Base-by-base conservation (phyloP, 768 basidiomycete species). In the Trametes elegans region DNA sequence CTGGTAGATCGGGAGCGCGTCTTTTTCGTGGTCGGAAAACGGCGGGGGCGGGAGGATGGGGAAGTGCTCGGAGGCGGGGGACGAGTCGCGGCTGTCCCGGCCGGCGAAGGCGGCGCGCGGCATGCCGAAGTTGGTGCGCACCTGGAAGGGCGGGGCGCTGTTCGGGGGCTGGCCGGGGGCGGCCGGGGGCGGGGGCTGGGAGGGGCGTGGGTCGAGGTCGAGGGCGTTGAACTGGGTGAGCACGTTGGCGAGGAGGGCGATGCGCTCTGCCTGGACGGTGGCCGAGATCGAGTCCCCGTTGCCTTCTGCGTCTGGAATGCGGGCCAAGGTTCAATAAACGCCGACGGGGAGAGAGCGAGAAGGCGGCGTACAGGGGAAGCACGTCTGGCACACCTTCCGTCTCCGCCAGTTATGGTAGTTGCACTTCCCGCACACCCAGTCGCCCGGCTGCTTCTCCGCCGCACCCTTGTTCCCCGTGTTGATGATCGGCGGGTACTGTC, bases 391-490 rank as follows among this genome's bases (percentile, higher is more conserved):
- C 55, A 93, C 91, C 70, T 93, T 93, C 51, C 90, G 75, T 54
- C 90, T 73, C 60, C 90, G 78, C 90, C 90, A 93, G 68, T 93
- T 93, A 61, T 91, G 70, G 71, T 93, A 93, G 65, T 88, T 87
- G 70, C 91, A 93, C 67, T 87, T 89, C 60, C 77, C 75, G 71
- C 90, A 93, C 52, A 90, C 78, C 90, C 70, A 71, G 56, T 71
- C 64, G 47, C 68, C 68, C 36, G 83, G 83, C 65, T 76, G 86
- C 71, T 91, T 88, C 60, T 90, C 87, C 49, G 93, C 93, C 7
- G 91, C 90, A 23, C 90, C 90, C 52, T 87, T 80, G 70, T 93
- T 93, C 1, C 90, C 90, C 0, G 91, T 93, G 67, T 93, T 93
- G 60, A 93, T 74, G 63, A 93, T 93, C 52, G 90, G 91, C 21